Percentiles rank a stretch among this genome's conserved stretches.
These are phyloP conservation scores for Pyropia yezoensis DNA, from an alignment of 23 red algal genomes.

Conservation along the genomic window DNA sequence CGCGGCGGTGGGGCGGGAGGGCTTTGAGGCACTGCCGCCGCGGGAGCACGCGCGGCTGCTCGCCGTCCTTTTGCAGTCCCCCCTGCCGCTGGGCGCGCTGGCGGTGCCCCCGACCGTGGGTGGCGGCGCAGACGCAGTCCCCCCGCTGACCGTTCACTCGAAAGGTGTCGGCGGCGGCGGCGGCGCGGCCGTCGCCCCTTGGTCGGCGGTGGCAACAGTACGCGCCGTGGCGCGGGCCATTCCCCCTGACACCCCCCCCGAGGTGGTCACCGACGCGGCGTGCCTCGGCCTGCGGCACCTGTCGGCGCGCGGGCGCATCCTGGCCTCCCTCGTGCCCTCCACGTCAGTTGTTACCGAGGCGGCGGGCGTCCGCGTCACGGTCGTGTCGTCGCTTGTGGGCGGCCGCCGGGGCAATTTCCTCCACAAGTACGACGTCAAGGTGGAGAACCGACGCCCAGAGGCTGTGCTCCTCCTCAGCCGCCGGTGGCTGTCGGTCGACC, in stretches of 20 bases:
- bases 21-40: too few species aligned
- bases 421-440: constrained; percentile 18
- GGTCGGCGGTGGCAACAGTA: too few species aligned
- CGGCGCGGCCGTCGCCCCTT: too few species aligned
- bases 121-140: too few species aligned
- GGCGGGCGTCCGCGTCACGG: constrained; percentile 15
- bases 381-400: constrained; percentile 6
- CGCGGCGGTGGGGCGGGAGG: too few species aligned
- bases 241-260: neutral
- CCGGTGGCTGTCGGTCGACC: constrained; percentile 18
- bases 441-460: constrained; percentile 3
- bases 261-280: constrained; percentile 5
- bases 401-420: constrained; percentile 14
- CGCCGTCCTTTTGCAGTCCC: too few species aligned
- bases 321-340: constrained; percentile 7
- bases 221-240: too few species aligned
- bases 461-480: constrained; percentile 10
- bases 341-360: constrained; percentile 11
- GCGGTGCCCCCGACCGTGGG: too few species aligned
- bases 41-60: too few species aligned
- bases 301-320: neutral
- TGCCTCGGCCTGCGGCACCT: constrained; percentile 13
- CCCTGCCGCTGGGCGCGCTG: too few species aligned
- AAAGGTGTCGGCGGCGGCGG: too few species aligned
- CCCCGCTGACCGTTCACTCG: too few species aligned